Conservation (phyloP, 176 grass and related monocot species). For the Pontederia paniculata region DNA sequence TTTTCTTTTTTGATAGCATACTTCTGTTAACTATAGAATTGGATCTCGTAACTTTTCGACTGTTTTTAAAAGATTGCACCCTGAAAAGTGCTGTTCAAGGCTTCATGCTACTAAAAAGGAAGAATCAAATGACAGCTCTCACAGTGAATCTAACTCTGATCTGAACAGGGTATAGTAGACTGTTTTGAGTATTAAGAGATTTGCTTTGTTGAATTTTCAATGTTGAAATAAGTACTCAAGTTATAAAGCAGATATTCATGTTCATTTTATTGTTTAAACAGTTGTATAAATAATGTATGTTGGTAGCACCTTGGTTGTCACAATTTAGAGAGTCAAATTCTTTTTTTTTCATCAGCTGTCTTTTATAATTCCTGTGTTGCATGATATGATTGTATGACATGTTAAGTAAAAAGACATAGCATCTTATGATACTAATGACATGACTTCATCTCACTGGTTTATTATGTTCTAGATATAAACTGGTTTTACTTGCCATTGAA, state of each 20-base stretch:
- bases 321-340: no score
- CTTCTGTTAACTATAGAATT: no score
- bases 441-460: neutral
- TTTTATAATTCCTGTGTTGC: neutral
- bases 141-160: slow-evolving; percentile 34
- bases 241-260: no score
- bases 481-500: no score
- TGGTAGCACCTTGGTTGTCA: no score
- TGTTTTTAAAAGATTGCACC: neutral
- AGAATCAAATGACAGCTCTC: slow-evolving; percentile 29
- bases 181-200: neutral
- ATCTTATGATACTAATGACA: neutral
- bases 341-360: neutral
- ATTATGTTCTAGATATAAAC: no score
- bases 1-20: no score
- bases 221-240: no score
- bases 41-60: no score
- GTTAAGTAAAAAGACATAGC: neutral
- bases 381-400: neutral
- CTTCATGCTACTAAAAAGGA: slow-evolving; percentile 37
- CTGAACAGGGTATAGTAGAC: slow-evolving; percentile 23
- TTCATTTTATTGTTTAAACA: no score
- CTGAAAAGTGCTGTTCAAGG: slow-evolving; percentile 8
- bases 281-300: no score
- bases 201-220: no score